These are phyloP conservation scores for Parathielavia appendiculata DNA, from an alignment of 495 filamentous ascomycete species.

Conservation along the genomic window DNA sequence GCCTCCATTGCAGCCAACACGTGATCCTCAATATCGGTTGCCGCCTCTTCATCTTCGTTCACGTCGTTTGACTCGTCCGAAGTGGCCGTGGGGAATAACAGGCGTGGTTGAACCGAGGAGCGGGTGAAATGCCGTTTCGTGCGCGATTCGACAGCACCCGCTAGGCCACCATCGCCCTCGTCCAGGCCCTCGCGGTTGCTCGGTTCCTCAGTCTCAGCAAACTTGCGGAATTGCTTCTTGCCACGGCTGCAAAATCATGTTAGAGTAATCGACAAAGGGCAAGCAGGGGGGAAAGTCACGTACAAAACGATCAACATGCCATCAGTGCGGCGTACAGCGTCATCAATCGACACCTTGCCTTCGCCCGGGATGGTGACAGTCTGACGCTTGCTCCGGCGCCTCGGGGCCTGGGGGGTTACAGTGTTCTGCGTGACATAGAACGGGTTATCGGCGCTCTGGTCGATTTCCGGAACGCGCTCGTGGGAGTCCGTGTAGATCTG, in stretches of 20 bases:
- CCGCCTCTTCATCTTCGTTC: constrained; percentile 54
- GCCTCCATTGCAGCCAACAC: constrained; percentile 49
- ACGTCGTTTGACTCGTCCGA: constrained; percentile 43
- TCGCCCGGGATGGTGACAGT: constrained; percentile 47
- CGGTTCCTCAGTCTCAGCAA: constrained; percentile 36
- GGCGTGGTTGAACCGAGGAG: constrained; percentile 72
- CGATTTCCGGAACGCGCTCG: constrained; percentile 73
- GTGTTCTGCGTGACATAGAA: constrained; percentile 53
- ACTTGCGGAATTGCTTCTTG: constrained; percentile 76
- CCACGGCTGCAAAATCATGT: constrained; percentile 62
- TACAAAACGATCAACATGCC: constrained; percentile 86
- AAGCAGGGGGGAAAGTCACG: constrained; percentile 37
- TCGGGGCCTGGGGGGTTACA: constrained; percentile 28
- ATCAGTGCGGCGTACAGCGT: constrained; percentile 61
- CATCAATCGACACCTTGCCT: constrained; percentile 54
- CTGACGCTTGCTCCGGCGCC: constrained; percentile 43
- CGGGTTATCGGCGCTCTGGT: constrained; percentile 63
- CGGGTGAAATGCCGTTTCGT: constrained; percentile 58
- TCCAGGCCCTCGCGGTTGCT: constrained; percentile 34
- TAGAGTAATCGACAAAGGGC: constrained; percentile 13
- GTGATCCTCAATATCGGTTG: constrained; percentile 50
- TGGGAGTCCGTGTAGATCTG: constrained; percentile 86
- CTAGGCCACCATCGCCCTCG: constrained; percentile 43
- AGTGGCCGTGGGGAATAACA: constrained; percentile 66
- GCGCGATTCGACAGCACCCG: constrained; percentile 43